These are phyloP conservation scores for Penicillium sp. DNA, from an alignment of 2,329 filamentous ascomycete genomes.

Conservation along the genomic window DNA sequence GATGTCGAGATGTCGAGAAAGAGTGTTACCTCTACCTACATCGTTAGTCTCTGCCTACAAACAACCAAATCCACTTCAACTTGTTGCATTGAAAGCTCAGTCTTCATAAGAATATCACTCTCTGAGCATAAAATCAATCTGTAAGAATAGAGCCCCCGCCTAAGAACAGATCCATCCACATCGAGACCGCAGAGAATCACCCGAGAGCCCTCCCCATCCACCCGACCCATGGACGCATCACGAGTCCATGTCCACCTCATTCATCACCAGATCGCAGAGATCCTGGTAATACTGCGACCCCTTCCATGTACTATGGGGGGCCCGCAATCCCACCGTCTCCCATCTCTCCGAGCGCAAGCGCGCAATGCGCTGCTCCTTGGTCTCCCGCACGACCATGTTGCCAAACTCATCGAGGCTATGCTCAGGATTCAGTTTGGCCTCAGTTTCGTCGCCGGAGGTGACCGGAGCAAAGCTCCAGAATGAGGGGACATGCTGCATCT, in stretches of 20 bases:
- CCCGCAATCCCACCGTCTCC: constrained; percentile 38
- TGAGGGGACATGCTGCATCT: constrained; percentile 33
- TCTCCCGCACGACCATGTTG: constrained; percentile 29
- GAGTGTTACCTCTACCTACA: not conserved
- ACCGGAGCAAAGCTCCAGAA: constrained; percentile 42
- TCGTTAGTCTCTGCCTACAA: no score
- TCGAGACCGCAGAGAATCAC: not conserved
- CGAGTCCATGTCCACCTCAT: constrained; percentile 33
- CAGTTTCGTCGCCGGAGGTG: constrained; percentile 10
- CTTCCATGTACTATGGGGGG: constrained; percentile 36
- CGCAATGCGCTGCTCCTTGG: constrained; percentile 33
- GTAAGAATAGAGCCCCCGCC: no score
- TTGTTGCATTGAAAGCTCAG: no score
- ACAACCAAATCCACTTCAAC: no score
- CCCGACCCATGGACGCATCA: constrained; percentile 5
- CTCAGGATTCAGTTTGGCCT: constrained; percentile 3
- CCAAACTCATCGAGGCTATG: constrained; percentile 16
- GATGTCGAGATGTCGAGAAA: not conserved
- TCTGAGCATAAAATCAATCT: no score
- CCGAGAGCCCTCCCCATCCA: not conserved
- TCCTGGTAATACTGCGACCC: constrained; percentile 38
- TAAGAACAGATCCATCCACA: not conserved
- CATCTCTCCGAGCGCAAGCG: constrained; percentile 38
- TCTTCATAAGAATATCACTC: no score
- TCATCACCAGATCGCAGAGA: constrained; percentile 37